A percentile compares a stretch with the other conserved stretches of the same genome.
phyloP scores from a whole-genome alignment of 805 yeast species.

The Candida succiphila region DNA sequence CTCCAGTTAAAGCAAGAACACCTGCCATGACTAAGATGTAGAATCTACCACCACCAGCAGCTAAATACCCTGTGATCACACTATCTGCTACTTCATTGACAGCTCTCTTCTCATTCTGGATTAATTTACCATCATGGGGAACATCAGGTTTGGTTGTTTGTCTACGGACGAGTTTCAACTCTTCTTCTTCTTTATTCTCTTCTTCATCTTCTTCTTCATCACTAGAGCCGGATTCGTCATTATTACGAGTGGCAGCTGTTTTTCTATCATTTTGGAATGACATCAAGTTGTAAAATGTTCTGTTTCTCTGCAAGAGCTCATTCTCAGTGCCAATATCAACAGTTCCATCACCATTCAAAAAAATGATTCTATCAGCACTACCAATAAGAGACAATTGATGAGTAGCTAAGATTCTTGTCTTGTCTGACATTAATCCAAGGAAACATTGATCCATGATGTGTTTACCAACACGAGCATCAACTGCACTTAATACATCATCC shows the following conservation, averaged over 20 bases:
- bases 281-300: conserved; percentile 41
- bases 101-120: conserved; percentile 21
- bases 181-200: conserved; percentile 16
- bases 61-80: conserved; percentile 41
- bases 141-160: conserved; percentile 6
- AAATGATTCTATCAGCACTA: conserved; percentile 58
- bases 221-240: conserved; percentile 9
- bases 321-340: conserved; percentile 50
- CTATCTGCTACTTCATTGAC: conserved; percentile 28
- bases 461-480: conserved; percentile 79
- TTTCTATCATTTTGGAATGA: conserved; percentile 27
- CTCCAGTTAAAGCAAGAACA: conserved; percentile 7
- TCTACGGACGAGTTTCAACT: conserved; percentile 10
- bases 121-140: conserved; percentile 13
- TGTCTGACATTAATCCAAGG: conserved; percentile 38
- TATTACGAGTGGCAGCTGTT: conserved; percentile 17
- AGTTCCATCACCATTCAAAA: conserved; percentile 52
- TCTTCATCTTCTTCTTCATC: conserved; percentile 19
- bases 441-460: conserved; percentile 67
- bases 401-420: conserved; percentile 70
- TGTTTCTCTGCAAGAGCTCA: conserved; percentile 36
- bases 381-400: conserved; percentile 69
- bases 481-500: conserved; percentile 79
- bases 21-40: conserved; percentile 21
- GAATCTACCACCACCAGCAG: conserved; percentile 44